A percentile compares a stretch with the other conserved stretches of the same genome.
phyloP scores from a whole-genome alignment of 2,329 filamentous ascomycete species.

The Verticillium tricorpus region DNA sequence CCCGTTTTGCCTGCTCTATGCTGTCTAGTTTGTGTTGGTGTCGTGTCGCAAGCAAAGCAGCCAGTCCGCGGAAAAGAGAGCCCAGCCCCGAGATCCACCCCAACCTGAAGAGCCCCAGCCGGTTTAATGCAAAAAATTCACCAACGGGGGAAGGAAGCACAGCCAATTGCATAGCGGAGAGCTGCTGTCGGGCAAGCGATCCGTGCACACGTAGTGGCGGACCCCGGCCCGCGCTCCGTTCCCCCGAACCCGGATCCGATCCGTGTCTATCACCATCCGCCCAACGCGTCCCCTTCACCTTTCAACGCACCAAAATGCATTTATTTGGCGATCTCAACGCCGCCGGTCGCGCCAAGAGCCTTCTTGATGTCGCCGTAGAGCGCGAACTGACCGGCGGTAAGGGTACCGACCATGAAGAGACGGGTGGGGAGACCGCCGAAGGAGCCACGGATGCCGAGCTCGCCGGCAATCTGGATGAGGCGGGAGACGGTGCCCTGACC shows the following conservation, averaged over 20 bases:
- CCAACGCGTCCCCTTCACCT: constrained; percentile 4
- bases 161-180: background rate
- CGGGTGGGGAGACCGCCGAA: constrained; percentile 78
- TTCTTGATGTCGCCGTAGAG: constrained; percentile 63
- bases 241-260: constrained; percentile 2
- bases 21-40: constrained; percentile 14
- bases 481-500: constrained; percentile 79
- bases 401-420: constrained; percentile 60
- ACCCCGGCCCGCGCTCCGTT: background rate
- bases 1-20: constrained; percentile 17
- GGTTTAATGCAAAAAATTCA: constrained; percentile 4
- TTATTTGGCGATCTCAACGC: constrained; percentile 64
- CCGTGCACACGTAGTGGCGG: constrained; percentile 6
- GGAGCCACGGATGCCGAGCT: constrained; percentile 74
- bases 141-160: constrained; percentile 8
- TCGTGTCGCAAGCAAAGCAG: background rate
- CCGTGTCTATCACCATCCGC: background rate
- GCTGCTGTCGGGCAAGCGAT: constrained; percentile 7
- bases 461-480: constrained; percentile 82
- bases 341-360: constrained; percentile 65
- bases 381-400: constrained; percentile 79
- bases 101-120: background rate
- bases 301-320: constrained; percentile 1
- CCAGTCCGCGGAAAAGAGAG: constrained; percentile 5
- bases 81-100: constrained; percentile 8